phyloP scores from a whole-genome alignment of 306 rosid species.

The Castanea sativa region DNA sequence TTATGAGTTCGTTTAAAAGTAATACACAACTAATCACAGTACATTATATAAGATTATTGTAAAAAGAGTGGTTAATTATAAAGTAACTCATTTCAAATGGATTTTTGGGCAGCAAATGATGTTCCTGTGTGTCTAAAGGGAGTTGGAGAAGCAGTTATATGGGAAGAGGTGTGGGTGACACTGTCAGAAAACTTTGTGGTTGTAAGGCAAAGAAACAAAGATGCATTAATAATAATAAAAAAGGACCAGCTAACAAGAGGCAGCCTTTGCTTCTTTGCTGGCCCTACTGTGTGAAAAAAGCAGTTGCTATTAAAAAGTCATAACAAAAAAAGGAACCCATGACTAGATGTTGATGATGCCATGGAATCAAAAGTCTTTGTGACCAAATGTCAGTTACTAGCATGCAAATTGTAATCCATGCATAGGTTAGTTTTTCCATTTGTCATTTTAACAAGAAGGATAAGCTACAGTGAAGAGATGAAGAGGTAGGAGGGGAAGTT shows the following conservation, averaged over 20 bases:
- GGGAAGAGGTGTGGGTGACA: conserved; percentile 14
- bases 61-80: too few relatives aligned
- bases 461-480: background rate
- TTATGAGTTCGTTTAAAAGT: too few relatives aligned
- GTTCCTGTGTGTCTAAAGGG: conserved; percentile 19
- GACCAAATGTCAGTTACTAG: background rate
- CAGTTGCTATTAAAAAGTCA: conserved; percentile 17
- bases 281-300: conserved; percentile 17
- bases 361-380: background rate
- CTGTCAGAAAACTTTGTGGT: conserved; percentile 41
- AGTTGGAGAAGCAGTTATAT: conserved; percentile 33
- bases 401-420: conserved; percentile 2
- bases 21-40: accelerated
- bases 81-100: too few relatives aligned
- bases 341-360: background rate
- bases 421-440: background rate
- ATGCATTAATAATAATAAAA: conserved; percentile 18
- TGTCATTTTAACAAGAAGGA: background rate
- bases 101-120: conserved; percentile 12
- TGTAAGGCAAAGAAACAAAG: conserved; percentile 27
- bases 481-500: background rate
- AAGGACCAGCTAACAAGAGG: conserved; percentile 37
- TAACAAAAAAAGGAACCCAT: background rate
- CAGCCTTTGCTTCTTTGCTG: conserved; percentile 23
- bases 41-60: accelerated